Conservation (phyloP, 768 basidiomycete species). For the Mycena vulgaris region DNA sequence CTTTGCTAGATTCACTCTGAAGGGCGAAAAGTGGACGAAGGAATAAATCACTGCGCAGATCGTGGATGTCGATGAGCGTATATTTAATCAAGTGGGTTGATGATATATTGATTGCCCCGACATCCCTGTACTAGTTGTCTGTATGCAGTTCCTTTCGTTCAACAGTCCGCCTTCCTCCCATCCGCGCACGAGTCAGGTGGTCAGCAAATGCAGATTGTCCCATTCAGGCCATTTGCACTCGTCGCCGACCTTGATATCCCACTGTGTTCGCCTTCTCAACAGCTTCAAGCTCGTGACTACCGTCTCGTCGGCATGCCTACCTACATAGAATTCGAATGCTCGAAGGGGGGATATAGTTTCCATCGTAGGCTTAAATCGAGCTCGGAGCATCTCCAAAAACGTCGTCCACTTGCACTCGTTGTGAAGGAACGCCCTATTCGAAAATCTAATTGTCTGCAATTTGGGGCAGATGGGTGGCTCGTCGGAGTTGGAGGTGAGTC, state of each 20-base stretch:
- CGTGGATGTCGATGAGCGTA: too few species aligned
- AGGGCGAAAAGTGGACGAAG: slow-evolving; percentile 5
- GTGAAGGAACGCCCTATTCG: slow-evolving; percentile 9
- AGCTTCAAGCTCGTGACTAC: neutral
- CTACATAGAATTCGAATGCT: slow-evolving; percentile 2
- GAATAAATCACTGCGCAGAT: neutral
- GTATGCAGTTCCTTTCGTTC: too few species aligned
- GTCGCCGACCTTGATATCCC: slow-evolving; percentile 19
- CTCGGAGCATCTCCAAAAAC: slow-evolving; percentile 4
- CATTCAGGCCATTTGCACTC: neutral
- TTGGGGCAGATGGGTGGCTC: neutral
- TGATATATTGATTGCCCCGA: too few species aligned
- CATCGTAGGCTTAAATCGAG: slow-evolving; percentile 11
- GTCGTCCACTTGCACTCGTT: slow-evolving; percentile 15
- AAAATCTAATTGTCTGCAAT: slow-evolving; percentile 37
- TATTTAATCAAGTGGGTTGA: too few species aligned
- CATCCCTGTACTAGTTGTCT: too few species aligned
- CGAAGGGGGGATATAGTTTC: slow-evolving; percentile 1
- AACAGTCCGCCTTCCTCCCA: too few species aligned
- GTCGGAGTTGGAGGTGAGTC: neutral
- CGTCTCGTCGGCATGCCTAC: neutral
- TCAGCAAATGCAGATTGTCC: neutral
- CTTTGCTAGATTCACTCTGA: slow-evolving; percentile 1
- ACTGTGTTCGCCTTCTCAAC: neutral
- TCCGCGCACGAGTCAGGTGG: too few species aligned